Evolutionary conservation across 2,329 filamentous ascomycete species (phyloP), one percentile per base, ranked within the genome.

Genomic region (Trichoderma pleuroti): DNA sequence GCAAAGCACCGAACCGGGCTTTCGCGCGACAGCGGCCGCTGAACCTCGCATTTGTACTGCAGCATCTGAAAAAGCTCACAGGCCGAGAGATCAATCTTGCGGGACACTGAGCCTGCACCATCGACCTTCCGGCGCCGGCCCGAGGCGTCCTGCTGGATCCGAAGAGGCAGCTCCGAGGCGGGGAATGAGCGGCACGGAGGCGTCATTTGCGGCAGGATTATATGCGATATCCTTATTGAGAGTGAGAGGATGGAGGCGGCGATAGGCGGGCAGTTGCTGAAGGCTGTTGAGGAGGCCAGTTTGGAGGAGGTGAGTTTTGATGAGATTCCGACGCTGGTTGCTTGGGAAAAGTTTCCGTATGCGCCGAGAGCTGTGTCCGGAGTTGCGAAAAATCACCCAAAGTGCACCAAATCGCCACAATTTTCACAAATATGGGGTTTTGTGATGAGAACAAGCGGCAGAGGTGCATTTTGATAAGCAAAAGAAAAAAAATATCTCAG

Each of bases 31-130:
- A 82, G 79, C 16, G 87, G 85, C 46, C 83, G 76, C 73, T 85
- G 81, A 56, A 90, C 84, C 72, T 83, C 79, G 77, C 89, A 91
- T 54, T 86, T 83, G 78, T 89, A 90, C 81, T 91, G 88, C 77
- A 88, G 75, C 82, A 91, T 84, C 75, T 84, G 82, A 70, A 88
- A 77, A 70, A 90, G 81, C 76, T 87, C 84, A 78, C 89, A 91
- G 56, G 81, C 81, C 21, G 81, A 80, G 60, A 91, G 80, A 68
- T 90, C 84, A 72, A 90, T 81, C 61, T 82, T 73, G 74, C 75
- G 73, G 34, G 71, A 72, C 21, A 74, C 72, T 24, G 79, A 78
- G 72, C 72, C 76, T 59, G 79, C 76, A 72, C 71, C 75, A 36
- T 78, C 80, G 39, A 82, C 80, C 78, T 90, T 90, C 72, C 87